These are phyloP conservation scores for Alternaria rosae DNA, from an alignment of 2,329 filamentous ascomycete species.

Conservation along the genomic window DNA sequence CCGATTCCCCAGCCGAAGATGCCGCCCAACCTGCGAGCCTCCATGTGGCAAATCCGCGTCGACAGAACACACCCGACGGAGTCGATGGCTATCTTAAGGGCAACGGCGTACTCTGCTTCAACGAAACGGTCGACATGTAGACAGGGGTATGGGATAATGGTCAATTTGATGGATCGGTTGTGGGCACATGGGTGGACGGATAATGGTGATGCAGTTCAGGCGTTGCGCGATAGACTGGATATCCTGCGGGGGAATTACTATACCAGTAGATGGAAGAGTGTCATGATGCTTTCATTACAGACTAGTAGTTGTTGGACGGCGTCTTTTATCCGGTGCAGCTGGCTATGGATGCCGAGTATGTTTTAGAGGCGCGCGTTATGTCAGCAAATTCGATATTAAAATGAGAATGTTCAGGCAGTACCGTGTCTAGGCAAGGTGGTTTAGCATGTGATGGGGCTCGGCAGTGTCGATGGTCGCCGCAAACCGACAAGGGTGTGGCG, in stretches of 20 bases:
- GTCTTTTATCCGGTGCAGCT: neutral
- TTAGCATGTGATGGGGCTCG: constrained; percentile 5
- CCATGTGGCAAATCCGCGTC: constrained; percentile 50
- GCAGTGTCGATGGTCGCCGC: constrained; percentile 15
- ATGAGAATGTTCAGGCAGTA: neutral
- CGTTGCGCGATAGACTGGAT: constrained; percentile 9
- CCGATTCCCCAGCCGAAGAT: constrained; percentile 59
- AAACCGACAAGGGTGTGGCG: constrained; percentile 15
- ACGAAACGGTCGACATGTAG: constrained; percentile 75
- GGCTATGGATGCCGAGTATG: neutral
- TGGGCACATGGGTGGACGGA: neutral
- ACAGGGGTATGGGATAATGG: neutral
- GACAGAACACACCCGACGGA: constrained; percentile 70
- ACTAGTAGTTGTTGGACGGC: neutral
- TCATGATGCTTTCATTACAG: neutral
- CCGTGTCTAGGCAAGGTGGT: neutral
- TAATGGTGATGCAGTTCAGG: constrained; percentile 1
- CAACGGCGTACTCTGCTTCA: constrained; percentile 90
- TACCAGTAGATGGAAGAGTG: constrained; percentile 1
- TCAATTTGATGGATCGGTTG: neutral
- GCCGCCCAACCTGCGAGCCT: constrained; percentile 43
- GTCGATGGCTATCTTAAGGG: constrained; percentile 86
- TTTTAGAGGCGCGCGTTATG: neutral
- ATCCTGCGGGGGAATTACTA: neutral
- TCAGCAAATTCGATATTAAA: neutral